Conservation (phyloP, 2,329 filamentous ascomycete species). For the Alternaria brassicicola region DNA sequence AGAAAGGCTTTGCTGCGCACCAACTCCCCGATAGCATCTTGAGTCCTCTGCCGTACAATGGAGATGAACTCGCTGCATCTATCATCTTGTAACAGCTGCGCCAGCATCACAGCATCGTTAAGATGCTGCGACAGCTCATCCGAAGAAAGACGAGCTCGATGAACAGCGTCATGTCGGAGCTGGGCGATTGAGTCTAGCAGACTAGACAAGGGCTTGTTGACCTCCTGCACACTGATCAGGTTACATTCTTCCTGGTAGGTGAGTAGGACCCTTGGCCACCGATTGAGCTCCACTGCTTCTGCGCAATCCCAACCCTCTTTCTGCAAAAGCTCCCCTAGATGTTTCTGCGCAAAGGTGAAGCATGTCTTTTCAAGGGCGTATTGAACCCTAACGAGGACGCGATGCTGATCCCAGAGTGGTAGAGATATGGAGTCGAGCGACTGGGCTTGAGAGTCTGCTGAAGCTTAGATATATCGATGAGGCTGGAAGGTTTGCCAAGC, state of each 20-base stretch:
- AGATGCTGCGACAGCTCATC: neutral
- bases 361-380: neutral
- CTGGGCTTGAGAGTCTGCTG: neutral
- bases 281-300: neutral
- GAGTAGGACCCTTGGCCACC: neutral
- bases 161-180: slow-evolving; percentile 2
- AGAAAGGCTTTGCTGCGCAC: neutral
- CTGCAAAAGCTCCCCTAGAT: neutral
- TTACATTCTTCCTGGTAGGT: neutral
- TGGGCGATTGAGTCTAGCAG: neutral
- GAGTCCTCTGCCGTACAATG: neutral
- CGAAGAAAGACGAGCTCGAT: slow-evolving; percentile 1
- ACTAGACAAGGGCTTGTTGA: neutral
- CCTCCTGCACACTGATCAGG: neutral
- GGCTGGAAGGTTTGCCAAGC: neutral
- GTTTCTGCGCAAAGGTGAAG: neutral
- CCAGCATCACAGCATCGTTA: neutral
- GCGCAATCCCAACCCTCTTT: slow-evolving; percentile 4
- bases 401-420: slow-evolving; percentile 4
- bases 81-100: neutral
- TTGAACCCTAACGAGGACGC: neutral
- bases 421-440: neutral
- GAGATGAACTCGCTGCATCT: neutral
- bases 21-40: neutral
- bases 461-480: neutral